A percentile compares a stretch with the other conserved stretches of the same genome.
Conservation (phyloP, 2,329 filamentous ascomycete genomes). For the Nigrospora osmanthi region DNA sequence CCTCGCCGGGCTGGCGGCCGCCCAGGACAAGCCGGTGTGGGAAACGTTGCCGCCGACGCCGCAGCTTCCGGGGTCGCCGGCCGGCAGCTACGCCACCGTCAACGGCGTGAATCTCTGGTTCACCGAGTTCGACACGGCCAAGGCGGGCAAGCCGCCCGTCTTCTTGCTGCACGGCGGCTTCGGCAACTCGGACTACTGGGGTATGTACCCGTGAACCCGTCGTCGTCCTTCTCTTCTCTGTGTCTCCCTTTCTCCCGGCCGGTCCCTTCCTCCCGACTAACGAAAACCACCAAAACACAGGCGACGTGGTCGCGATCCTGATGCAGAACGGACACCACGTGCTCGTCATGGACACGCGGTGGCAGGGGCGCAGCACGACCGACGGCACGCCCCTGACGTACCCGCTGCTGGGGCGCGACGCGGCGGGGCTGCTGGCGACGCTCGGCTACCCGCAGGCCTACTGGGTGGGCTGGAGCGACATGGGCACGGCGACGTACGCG, state of each 20-base stretch:
- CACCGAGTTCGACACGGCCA: constrained; percentile 29
- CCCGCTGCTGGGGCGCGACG: constrained; percentile 27
- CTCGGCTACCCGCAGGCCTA: constrained; percentile 21
- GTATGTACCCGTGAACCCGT: neutral
- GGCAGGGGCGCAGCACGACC: constrained; percentile 30
- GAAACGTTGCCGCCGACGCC: constrained; percentile 28
- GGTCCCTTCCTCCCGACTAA: neutral
- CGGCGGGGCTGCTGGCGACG: constrained; percentile 19
- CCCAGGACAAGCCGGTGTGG: constrained; percentile 15
- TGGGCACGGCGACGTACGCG: constrained; percentile 27
- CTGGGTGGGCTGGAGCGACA: constrained; percentile 33
- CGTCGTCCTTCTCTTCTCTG: neutral
- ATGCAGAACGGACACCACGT: constrained; percentile 25
- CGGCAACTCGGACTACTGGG: constrained; percentile 30
- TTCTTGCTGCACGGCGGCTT: constrained; percentile 32
- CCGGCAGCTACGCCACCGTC: constrained; percentile 16
- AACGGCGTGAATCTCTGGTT: constrained; percentile 31
- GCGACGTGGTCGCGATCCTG: constrained; percentile 24
- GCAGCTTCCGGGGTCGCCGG: constrained; percentile 24
- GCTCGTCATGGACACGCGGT: constrained; percentile 31
- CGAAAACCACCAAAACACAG: constrained; percentile 11
- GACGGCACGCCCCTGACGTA: constrained; percentile 27
- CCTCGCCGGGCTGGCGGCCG: too few relatives aligned
- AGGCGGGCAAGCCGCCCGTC: constrained; percentile 22
- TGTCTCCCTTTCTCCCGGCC: too few relatives aligned